phyloP scores from a whole-genome alignment of 306 rosid species.

The Dicorynia guianensis region DNA sequence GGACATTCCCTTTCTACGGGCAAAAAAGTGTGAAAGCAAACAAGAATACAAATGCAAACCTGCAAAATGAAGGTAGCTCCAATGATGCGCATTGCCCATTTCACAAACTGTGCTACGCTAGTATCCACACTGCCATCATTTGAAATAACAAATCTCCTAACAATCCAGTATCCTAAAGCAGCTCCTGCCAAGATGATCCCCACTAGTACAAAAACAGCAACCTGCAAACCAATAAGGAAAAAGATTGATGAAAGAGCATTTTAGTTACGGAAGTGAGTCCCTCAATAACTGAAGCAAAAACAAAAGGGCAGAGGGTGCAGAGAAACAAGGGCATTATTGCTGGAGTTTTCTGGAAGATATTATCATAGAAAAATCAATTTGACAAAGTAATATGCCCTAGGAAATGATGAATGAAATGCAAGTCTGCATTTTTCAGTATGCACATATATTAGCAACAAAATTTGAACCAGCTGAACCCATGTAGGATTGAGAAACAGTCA shows the following conservation, averaged over 20 bases:
- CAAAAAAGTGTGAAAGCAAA: background rate
- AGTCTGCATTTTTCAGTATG: background rate
- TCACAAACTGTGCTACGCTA: slow-evolving; percentile 79
- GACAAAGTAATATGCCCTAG: background rate
- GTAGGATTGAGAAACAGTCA: slow-evolving; percentile 29
- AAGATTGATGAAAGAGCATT: slow-evolving; percentile 16
- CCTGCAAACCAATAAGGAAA: slow-evolving; percentile 53
- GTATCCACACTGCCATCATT: slow-evolving; percentile 79
- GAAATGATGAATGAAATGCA: too few species aligned
- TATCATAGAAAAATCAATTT: background rate
- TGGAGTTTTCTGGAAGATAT: background rate
- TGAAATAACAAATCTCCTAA: slow-evolving; percentile 76
- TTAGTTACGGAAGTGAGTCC: background rate
- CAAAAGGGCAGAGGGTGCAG: background rate
- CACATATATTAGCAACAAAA: background rate
- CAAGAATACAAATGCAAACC: slow-evolving; percentile 47
- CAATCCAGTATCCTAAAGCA: slow-evolving; percentile 88
- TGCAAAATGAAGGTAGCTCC: slow-evolving; percentile 67
- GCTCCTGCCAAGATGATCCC: slow-evolving; percentile 75
- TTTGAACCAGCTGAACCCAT: slow-evolving; percentile 10
- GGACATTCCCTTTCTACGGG: background rate
- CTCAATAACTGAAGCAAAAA: too few species aligned
- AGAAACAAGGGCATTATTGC: background rate
- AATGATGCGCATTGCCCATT: slow-evolving; percentile 78
- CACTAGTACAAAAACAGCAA: slow-evolving; percentile 65